Conservation (phyloP, 148 eudicot species). For the Heliosperma pusillum region DNA sequence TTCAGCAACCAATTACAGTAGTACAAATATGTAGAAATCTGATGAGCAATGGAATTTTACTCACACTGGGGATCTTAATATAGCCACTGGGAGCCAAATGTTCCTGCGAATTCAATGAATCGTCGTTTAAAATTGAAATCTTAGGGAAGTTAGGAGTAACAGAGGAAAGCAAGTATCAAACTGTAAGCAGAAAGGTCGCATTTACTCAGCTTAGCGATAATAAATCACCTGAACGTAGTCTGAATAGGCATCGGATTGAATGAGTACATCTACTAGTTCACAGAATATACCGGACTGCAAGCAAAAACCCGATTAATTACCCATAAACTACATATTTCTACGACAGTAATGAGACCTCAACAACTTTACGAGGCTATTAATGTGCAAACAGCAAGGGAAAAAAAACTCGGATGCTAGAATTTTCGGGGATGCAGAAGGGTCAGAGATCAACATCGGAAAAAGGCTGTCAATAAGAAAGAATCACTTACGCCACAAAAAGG, state of each 20-base stretch:
- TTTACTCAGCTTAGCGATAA: constrained; percentile 7
- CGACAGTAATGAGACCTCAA: neutral
- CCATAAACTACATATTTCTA: neutral
- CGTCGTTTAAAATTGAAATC: neutral
- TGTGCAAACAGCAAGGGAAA: too few relatives aligned
- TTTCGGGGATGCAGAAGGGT: neutral
- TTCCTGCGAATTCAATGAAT: constrained; percentile 44
- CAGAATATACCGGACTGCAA: constrained; percentile 75
- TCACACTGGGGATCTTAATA: constrained; percentile 86
- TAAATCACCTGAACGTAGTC: constrained; percentile 65
- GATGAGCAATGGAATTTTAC: constrained; percentile 23
- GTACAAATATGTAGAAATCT: neutral
- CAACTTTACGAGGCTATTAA: too few relatives aligned
- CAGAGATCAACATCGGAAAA: neutral
- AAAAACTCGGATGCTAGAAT: too few relatives aligned
- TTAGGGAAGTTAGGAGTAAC: neutral
- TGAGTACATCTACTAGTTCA: constrained; percentile 51
- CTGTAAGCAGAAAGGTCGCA: neutral
- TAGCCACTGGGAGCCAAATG: constrained; percentile 98
- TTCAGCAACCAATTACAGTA: too few relatives aligned
- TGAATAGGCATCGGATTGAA: constrained; percentile 65
- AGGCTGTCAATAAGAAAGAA: too few relatives aligned
- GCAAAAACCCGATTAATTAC: constrained; percentile 5
- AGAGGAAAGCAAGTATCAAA: neutral
- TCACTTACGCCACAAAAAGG: constrained; percentile 93